phyloP scores from a whole-genome alignment of 2,329 filamentous ascomycete genomes.

The Fusarium hostae region DNA sequence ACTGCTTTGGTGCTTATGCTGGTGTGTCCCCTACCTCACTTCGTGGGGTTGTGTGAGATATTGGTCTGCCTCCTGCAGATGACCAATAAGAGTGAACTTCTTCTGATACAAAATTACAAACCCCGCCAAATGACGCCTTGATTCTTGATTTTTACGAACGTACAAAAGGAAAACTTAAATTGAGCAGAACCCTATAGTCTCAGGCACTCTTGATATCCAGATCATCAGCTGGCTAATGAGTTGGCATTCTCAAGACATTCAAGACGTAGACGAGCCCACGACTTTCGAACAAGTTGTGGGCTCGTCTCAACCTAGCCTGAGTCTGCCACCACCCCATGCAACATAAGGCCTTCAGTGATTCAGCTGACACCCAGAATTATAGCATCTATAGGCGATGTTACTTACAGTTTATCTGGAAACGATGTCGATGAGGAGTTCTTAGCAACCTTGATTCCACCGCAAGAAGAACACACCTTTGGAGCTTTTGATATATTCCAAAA shows the following conservation, averaged over 20 bases:
- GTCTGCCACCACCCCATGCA: background rate
- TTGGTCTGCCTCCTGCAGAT: background rate
- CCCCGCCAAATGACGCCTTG: background rate
- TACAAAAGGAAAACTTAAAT: background rate
- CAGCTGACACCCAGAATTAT: background rate
- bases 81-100: background rate
- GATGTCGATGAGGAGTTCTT: background rate
- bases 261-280: background rate
- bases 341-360: background rate
- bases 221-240: background rate
- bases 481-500: background rate
- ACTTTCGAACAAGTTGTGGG: background rate
- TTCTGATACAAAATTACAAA: background rate
- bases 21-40: background rate
- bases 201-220: background rate
- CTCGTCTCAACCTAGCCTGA: background rate
- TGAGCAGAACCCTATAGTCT: background rate
- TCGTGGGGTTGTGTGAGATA: background rate
- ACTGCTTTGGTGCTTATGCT: background rate
- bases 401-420: background rate
- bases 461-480: background rate
- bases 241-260: background rate
- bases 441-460: background rate
- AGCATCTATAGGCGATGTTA: background rate
- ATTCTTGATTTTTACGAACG: background rate